phyloP scores from a whole-genome alignment of 768 basidiomycete genomes.

The Tephrocybe sp. region DNA sequence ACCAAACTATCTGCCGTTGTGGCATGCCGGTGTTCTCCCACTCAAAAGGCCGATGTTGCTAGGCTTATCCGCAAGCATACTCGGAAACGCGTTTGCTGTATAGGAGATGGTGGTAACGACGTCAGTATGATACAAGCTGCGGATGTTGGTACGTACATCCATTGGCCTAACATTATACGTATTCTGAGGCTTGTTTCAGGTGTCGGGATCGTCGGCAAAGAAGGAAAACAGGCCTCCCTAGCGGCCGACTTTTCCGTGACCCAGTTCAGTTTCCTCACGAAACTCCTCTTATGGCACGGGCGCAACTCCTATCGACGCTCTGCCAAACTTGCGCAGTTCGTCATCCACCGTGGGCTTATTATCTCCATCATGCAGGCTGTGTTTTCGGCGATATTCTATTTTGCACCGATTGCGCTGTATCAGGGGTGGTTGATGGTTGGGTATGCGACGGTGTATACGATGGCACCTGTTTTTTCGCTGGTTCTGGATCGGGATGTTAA shows the following conservation, averaged over 20 bases:
- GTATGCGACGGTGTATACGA: constrained; percentile 94
- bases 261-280: constrained; percentile 94
- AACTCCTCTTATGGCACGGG: constrained; percentile 97
- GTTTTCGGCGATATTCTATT: constrained; percentile 90
- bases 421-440: constrained; percentile 98
- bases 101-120: constrained; percentile 98
- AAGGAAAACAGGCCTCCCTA: constrained; percentile 98
- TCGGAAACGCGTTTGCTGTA: constrained; percentile 95
- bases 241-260: constrained; percentile 98
- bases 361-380: constrained; percentile 98
- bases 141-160: constrained; percentile 77
- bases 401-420: constrained; percentile 95
- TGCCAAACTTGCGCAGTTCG: constrained; percentile 96
- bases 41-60: constrained; percentile 98
- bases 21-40: constrained; percentile 97
- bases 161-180: neutral
- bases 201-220: constrained; percentile 97
- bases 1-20: constrained; percentile 96
- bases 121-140: constrained; percentile 99
- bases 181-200: constrained; percentile 41
- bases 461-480: constrained; percentile 97
- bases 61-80: constrained; percentile 87
- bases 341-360: constrained; percentile 95
- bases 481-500: constrained; percentile 95
- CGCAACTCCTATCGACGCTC: constrained; percentile 98